Evolutionary conservation across 495 filamentous ascomycete species (phyloP), one percentile per base, ranked within the genome.

Genomic region (Letharia columbiana): DNA sequence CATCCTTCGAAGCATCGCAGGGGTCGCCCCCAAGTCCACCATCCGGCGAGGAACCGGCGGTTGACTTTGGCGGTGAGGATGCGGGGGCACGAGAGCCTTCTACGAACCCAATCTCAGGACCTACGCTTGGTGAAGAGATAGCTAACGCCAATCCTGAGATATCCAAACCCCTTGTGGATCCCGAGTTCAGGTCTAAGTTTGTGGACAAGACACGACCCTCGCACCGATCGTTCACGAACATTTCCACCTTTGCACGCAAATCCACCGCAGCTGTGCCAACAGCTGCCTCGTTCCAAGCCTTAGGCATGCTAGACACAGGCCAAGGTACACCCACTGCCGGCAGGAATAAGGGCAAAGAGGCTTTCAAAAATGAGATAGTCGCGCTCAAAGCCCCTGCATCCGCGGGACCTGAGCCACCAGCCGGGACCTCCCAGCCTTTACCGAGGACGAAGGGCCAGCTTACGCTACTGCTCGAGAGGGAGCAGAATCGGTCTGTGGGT

Each of bases 401-500:
- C 41, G 56, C 63, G 13, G 62, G 57, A 8, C 62, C 62, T 17
- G 56, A 50, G 37, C 47, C 59, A 39, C 9, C 44, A 50, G 54
- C 41, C 7, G 64, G 63, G 13, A 42, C 40, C n/a, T 39, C 39
- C 2, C 59, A 45, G 42, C 52, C 66, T 35, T 62, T 74, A 62
- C 58, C 72, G n/a, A 66, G 71, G 49, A 73, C 71, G 12, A 73
- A 68, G 66, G 73, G 72, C 49, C 72, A 74, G 63, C 71, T 74
- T 7, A 70, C 69, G 20, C 56, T 74, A 42, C 67, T 74, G 28
- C 47, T 74, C 18, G 67, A 71, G 47, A 67, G 41, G 49, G 67
- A 66, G 28, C 44, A 41, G 23, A 47, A 45, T 41, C 58, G 59
- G 28, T 60, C 63, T 28, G 41, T 20, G 41, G 54, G 15, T 49